Base-by-base conservation (phyloP, 169 alveolate genomes). In the Plasmodium billcollinsi region DNA sequence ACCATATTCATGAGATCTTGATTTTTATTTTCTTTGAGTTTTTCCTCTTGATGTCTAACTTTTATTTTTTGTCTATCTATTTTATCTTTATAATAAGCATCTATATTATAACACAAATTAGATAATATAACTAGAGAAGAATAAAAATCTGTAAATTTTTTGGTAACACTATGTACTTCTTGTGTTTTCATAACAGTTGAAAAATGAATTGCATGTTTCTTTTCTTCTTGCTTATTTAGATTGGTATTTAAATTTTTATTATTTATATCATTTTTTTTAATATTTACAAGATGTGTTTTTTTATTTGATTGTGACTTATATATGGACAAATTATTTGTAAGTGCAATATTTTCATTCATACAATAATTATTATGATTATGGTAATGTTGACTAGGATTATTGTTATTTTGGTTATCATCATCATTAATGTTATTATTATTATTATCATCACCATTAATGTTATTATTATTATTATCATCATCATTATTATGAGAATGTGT, bases 141-240 rank as follows among this genome's bases (percentile, higher is more conserved):
- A 63, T 83, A 83, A 73, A 83, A 83, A 29, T 83, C 86, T n/a
- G 91, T 12, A 70, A 83, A 58, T 2, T 39, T 3, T 26, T 83
- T 83, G 4, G 71, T 63, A 43, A 83, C 14, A 24, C 33, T 49
- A 70, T 83, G 91, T 39, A 33, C 24, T 39, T 39, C 11, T 24
- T 83, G 86, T 6, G 70, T 7, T 62, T 74, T 74, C 0, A 54
- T 15, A 39, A 9, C 15, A 4, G 26, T 18, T 9, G 56, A 3
- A n/a, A 4, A 7, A 49, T 71, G 21, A 11, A 6, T 18, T n/a
- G 14, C 5, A 1, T 20, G 9, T 15, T 56, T 73, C 5, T 33
- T 14, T 39, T 73, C 72, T 26, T 6, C 20, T 14, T 33, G n/a
- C 45, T n/a, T 39, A 39, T 39, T 15, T 11, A 24, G 0, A 21